phyloP scores from a whole-genome alignment of 306 rosid genomes.

The Lablab purpureus region DNA sequence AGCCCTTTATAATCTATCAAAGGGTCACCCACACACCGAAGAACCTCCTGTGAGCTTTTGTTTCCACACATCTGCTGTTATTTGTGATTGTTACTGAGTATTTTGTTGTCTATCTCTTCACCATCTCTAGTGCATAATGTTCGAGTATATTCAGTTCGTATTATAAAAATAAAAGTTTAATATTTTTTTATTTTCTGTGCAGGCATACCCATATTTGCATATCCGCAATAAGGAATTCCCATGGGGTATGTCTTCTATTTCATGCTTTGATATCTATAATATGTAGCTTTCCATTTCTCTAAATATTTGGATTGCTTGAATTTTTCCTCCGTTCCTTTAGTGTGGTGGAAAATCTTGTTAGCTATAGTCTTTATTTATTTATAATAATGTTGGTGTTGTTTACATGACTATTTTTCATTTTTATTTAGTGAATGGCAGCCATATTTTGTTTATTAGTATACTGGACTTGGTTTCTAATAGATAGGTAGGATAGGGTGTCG shows the following conservation, averaged over 20 bases:
- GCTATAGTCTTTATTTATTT: background rate
- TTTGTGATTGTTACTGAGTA: conserved; percentile 7
- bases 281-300: conserved; percentile 20
- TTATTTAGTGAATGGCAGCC: background rate
- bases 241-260: conserved; percentile 76
- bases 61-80: conserved; percentile 30
- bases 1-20: conserved; percentile 64
- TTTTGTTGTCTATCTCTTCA: background rate
- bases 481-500: background rate
- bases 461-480: conserved; percentile 23
- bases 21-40: conserved; percentile 85
- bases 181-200: conserved; percentile 25
- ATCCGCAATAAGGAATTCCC: conserved; percentile 99
- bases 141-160: background rate
- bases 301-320: conserved; percentile 8
- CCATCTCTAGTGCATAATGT: background rate
- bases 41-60: conserved; percentile 78
- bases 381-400: conserved; percentile 2
- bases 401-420: background rate
- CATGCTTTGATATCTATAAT: conserved; percentile 23
- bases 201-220: conserved; percentile 64
- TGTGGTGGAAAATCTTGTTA: conserved; percentile 7
- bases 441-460: conserved; percentile 7
- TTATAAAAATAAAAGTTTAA: background rate
- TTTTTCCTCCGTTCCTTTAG: background rate